Evolutionary conservation across 192 early-diverging fungal species (phyloP).

Genomic region (Gigaspora rosea): DNA sequence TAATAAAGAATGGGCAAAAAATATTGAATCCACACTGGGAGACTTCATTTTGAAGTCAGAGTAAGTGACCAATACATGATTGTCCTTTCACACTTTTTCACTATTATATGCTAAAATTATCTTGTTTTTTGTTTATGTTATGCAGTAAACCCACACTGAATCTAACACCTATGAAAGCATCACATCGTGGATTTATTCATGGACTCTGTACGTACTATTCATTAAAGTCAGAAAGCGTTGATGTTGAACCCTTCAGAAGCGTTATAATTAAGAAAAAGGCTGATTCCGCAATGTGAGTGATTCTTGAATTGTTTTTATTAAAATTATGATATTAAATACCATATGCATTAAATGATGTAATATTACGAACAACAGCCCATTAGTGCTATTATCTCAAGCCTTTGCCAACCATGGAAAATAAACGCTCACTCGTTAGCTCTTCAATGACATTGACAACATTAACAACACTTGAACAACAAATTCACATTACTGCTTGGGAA

Average conservation of each 20-base stretch:
- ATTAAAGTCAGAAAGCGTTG: conserved; percentile 72
- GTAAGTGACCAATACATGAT: neutral
- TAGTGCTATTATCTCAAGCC: neutral
- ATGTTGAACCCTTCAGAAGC: conserved; percentile 74
- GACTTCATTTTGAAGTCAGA: conserved; percentile 45
- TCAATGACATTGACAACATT: too few species aligned
- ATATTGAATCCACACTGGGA: conserved; percentile 65
- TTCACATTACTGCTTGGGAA: too few species aligned
- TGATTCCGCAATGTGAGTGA: conserved; percentile 34
- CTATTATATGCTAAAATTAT: too few species aligned
- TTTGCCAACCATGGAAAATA: neutral
- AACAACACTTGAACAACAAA: too few species aligned
- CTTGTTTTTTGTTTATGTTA: too few species aligned
- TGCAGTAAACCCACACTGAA: conserved; percentile 49
- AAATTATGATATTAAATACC: neutral
- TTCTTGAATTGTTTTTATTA: conserved; percentile 21
- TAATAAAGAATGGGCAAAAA: conserved; percentile 65
- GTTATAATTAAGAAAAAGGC: conserved; percentile 60
- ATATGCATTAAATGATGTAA: neutral
- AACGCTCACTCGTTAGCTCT: neutral
- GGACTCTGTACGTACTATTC: conserved; percentile 75
- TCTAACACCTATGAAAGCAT: conserved; percentile 68
- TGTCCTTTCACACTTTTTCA: too few species aligned
- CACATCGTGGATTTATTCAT: conserved; percentile 70
- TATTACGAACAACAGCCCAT: neutral